Evolutionary conservation across 805 yeast genomes (phyloP).

Genomic region (Barnettozyma vustinii): DNA sequence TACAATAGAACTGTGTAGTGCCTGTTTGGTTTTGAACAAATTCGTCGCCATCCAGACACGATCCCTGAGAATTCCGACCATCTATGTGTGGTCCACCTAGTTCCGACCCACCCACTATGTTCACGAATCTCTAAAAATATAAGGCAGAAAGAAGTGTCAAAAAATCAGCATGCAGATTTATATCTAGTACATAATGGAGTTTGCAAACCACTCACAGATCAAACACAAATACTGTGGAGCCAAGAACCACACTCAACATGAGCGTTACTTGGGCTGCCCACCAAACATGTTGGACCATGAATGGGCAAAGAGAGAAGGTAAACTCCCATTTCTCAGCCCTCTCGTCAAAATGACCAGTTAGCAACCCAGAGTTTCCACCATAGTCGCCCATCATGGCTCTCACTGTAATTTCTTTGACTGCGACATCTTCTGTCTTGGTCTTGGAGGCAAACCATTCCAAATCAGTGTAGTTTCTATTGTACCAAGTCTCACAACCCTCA

Average conservation of each 20-base stretch:
- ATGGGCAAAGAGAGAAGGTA: conserved; percentile 69
- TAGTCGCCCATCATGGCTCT: conserved; percentile 95
- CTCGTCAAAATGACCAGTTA: conserved; percentile 64
- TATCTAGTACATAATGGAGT: not conserved
- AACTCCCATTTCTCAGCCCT: conserved; percentile 51
- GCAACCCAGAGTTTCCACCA: conserved; percentile 81
- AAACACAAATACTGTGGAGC: conserved; percentile 26
- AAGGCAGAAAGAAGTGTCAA: too few relatives aligned
- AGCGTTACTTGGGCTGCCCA: conserved; percentile 73
- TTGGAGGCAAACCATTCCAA: conserved; percentile 60
- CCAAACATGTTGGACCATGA: conserved; percentile 89
- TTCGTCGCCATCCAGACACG: not conserved
- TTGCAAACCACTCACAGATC: conserved; percentile 6
- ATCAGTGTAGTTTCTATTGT: conserved; percentile 37
- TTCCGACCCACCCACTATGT: not conserved
- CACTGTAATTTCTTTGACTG: conserved; percentile 75
- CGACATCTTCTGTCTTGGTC: conserved; percentile 27
- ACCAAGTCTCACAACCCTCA: conserved; percentile 79
- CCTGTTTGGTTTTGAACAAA: not conserved
- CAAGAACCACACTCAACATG: conserved; percentile 34
- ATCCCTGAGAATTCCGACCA: not conserved
- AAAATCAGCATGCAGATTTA: not conserved
- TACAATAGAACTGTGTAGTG: too few relatives aligned
- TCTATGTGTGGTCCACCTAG: too few relatives aligned
- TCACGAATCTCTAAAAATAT: too few relatives aligned